Percentiles rank a stretch among this genome's conserved stretches.
phyloP scores from a whole-genome alignment of 2,329 filamentous ascomycete genomes.

The Plenodomus biglobosus region DNA sequence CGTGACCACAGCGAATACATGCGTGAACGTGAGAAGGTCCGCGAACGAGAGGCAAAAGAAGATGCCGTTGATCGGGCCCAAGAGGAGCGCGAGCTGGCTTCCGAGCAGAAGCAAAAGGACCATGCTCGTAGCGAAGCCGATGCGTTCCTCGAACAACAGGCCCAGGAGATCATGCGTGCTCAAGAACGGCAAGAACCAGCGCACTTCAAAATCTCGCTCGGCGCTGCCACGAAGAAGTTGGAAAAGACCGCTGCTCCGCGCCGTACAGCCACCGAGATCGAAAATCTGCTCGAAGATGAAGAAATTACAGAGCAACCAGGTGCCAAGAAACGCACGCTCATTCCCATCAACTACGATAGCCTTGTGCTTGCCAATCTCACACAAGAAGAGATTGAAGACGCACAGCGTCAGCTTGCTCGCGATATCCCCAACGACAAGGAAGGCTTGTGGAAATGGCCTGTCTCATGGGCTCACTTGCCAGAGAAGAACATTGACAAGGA shows the following conservation, averaged over 20 bases:
- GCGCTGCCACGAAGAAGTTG: constrained; percentile 76
- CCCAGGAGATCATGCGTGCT: constrained; percentile 65
- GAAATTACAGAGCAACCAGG: constrained; percentile 67
- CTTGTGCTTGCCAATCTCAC: constrained; percentile 59
- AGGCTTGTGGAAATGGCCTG: constrained; percentile 86
- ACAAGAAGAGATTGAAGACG: constrained; percentile 83
- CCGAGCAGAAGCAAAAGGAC: constrained; percentile 71
- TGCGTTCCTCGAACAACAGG: constrained; percentile 84
- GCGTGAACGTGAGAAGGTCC: constrained; percentile 73
- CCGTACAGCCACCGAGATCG: constrained; percentile 88
- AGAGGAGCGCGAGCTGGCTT: constrained; percentile 73
- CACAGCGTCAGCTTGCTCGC: constrained; percentile 76
- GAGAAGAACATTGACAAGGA: constrained; percentile 79
- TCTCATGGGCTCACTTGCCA: constrained; percentile 91
- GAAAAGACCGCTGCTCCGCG: constrained; percentile 59
- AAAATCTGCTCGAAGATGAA: constrained; percentile 92
- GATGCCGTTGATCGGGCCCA: constrained; percentile 81
- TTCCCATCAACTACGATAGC: constrained; percentile 49
- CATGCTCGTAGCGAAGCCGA: constrained; percentile 83
- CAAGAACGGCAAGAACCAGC: constrained; percentile 61
- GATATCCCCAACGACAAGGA: constrained; percentile 88
- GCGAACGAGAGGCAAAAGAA: constrained; percentile 70
- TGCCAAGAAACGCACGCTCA: constrained; percentile 70
- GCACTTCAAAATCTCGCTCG: constrained; percentile 85
- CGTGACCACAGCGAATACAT: constrained; percentile 82